These are phyloP conservation scores for Candida yuanshanica DNA, from an alignment of 805 yeast genomes.

Conservation along the genomic window DNA sequence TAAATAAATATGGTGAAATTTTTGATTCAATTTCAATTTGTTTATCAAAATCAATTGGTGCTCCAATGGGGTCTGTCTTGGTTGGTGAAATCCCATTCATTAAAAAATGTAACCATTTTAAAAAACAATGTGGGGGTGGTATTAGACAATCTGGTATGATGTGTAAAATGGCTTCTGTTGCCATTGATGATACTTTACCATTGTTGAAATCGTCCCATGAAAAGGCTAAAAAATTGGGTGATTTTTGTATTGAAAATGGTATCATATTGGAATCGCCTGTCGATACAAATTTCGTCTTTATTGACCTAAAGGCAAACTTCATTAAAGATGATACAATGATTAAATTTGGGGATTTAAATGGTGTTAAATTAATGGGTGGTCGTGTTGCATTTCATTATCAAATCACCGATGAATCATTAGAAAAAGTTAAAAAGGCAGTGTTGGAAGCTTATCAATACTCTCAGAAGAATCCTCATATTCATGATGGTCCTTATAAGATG, in stretches of 20 bases:
- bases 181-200: slow-evolving; percentile 64
- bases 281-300: slow-evolving; percentile 77
- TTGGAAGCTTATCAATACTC: slow-evolving; percentile 53
- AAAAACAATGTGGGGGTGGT: slow-evolving; percentile 92
- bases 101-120: slow-evolving; percentile 72
- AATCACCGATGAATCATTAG: slow-evolving; percentile 48
- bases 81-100: slow-evolving; percentile 62
- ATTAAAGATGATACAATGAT: slow-evolving; percentile 53
- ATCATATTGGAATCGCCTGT: slow-evolving; percentile 66
- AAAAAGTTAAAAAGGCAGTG: slow-evolving; percentile 50
- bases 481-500: slow-evolving; percentile 42
- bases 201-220: slow-evolving; percentile 42
- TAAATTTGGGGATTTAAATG: slow-evolving; percentile 50
- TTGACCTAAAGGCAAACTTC: slow-evolving; percentile 43
- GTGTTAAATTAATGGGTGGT: slow-evolving; percentile 62
- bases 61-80: slow-evolving; percentile 86
- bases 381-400: slow-evolving; percentile 82
- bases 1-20: slow-evolving; percentile 63
- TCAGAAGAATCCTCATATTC: slow-evolving; percentile 43
- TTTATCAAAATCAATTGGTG: slow-evolving; percentile 84
- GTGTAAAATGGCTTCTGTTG: slow-evolving; percentile 73
- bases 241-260: slow-evolving; percentile 46
- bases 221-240: slow-evolving; percentile 45
- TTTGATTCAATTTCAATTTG: slow-evolving; percentile 91
- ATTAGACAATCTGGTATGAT: slow-evolving; percentile 83